Evolutionary conservation across 306 rosid species (phyloP).

Genomic region (Begonia masoniana): DNA sequence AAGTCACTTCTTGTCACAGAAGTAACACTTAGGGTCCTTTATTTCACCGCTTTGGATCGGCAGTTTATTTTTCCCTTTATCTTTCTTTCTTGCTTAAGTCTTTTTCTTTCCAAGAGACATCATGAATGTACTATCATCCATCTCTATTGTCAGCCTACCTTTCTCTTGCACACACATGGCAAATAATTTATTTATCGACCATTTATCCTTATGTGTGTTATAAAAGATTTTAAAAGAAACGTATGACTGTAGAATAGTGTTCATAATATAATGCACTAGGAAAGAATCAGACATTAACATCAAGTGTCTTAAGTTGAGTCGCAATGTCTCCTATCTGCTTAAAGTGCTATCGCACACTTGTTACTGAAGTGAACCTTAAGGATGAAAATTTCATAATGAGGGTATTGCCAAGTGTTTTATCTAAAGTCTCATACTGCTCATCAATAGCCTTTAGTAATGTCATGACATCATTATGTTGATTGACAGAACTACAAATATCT

Average conservation of each 20-base stretch:
- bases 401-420: not conserved
- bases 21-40: not conserved
- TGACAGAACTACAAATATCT: too few species aligned
- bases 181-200: not conserved
- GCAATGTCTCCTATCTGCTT: constrained; percentile 12
- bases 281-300: not conserved
- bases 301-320: not conserved
- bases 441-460: not conserved
- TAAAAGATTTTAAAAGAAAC: too few species aligned
- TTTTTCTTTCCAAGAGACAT: not conserved
- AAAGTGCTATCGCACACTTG: not conserved
- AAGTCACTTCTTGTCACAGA: not conserved
- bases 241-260: not conserved
- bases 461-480: too few species aligned
- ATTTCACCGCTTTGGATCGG: too few species aligned
- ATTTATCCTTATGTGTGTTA: too few species aligned
- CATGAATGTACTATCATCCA: not conserved
- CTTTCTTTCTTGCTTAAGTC: not conserved
- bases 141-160: not conserved
- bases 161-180: not conserved
- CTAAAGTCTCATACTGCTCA: too few species aligned
- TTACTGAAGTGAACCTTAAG: not conserved
- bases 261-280: not conserved
- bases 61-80: too few species aligned
- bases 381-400: not conserved